phyloP scores from a whole-genome alignment of 1,284 basidiomycete species.

The Entoloma clypeatum region DNA sequence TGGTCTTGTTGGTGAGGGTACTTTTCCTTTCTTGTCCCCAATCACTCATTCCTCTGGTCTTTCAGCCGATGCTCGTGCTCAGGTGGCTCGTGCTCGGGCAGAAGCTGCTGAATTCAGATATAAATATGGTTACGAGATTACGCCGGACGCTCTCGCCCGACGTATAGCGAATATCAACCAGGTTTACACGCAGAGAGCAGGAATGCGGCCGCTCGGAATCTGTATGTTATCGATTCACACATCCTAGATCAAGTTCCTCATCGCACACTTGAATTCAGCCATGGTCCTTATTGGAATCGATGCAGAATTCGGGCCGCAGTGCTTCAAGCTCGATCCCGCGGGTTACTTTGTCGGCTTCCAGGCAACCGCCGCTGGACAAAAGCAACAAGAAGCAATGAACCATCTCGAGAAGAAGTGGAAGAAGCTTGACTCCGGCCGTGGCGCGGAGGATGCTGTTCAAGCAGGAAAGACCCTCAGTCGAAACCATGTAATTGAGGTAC shows the following conservation, averaged over 20 bases:
- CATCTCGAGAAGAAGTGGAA: slow-evolving; percentile 99
- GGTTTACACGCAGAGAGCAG: slow-evolving; percentile 97
- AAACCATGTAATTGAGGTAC: slow-evolving; percentile 80
- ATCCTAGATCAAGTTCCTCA: slow-evolving; percentile 9
- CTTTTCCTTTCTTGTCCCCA: slow-evolving; percentile 2
- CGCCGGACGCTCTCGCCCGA: slow-evolving; percentile 90
- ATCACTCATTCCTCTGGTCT: slow-evolving; percentile 5
- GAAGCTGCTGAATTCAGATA: slow-evolving; percentile 96
- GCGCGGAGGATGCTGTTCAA: slow-evolving; percentile 68
- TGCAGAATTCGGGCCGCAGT: slow-evolving; percentile 86
- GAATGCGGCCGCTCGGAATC: slow-evolving; percentile 96
- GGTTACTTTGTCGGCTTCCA: slow-evolving; percentile 99
- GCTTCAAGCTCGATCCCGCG: slow-evolving; percentile 98
- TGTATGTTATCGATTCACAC: slow-evolving; percentile 48
- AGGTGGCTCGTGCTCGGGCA: slow-evolving; percentile 83
- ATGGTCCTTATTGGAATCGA: slow-evolving; percentile 98
- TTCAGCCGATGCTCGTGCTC: slow-evolving; percentile 88
- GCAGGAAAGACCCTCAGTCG: slow-evolving; percentile 66
- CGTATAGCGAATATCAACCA: slow-evolving; percentile 98
- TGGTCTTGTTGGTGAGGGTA: slow-evolving; percentile 78
- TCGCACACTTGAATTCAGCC: slow-evolving; percentile 46
- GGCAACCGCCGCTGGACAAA: slow-evolving; percentile 93
- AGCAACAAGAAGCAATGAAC: slow-evolving; percentile 99
- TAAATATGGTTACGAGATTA: slow-evolving; percentile 98
- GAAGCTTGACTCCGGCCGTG: slow-evolving; percentile 75